phyloP scores from a whole-genome alignment of 805 yeast species.

The Ogataea trehaloabstinens region DNA sequence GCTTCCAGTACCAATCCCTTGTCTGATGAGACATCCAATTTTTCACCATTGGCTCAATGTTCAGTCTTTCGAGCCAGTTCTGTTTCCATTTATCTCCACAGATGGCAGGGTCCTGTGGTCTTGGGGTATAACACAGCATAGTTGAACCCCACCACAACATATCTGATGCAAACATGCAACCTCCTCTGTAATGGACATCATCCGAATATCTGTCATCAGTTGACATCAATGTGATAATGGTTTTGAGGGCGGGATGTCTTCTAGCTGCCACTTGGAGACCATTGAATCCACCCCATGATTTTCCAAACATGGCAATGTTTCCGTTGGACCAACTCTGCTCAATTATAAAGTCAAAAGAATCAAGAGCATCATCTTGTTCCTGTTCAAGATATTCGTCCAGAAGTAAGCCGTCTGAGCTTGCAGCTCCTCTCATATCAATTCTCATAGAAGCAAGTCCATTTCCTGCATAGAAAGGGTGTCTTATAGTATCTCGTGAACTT shows the following conservation, averaged over 20 bases:
- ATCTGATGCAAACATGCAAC: constrained; percentile 42
- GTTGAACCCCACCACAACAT: constrained; percentile 53
- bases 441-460: constrained; percentile 44
- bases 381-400: constrained; percentile 41
- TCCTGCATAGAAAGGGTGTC: constrained; percentile 48
- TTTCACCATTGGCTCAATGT: constrained; percentile 38
- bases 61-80: constrained; percentile 40
- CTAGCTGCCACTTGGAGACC: constrained; percentile 45
- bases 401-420: constrained; percentile 41
- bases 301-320: constrained; percentile 45
- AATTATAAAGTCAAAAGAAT: constrained; percentile 42
- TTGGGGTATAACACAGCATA: constrained; percentile 42
- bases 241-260: constrained; percentile 45
- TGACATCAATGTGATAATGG: constrained; percentile 43
- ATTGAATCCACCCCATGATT: constrained; percentile 50
- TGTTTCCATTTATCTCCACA: constrained; percentile 39
- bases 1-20: constrained; percentile 47
- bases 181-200: constrained; percentile 50
- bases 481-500: constrained; percentile 41
- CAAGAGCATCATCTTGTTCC: constrained; percentile 45
- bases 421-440: constrained; percentile 46
- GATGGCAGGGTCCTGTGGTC: constrained; percentile 45
- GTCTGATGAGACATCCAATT: constrained; percentile 44
- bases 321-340: constrained; percentile 45
- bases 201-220: constrained; percentile 48